Evolutionary conservation across 345 rosid genomes (phyloP).

Genomic region (Xanthoceras sorbifolium): DNA sequence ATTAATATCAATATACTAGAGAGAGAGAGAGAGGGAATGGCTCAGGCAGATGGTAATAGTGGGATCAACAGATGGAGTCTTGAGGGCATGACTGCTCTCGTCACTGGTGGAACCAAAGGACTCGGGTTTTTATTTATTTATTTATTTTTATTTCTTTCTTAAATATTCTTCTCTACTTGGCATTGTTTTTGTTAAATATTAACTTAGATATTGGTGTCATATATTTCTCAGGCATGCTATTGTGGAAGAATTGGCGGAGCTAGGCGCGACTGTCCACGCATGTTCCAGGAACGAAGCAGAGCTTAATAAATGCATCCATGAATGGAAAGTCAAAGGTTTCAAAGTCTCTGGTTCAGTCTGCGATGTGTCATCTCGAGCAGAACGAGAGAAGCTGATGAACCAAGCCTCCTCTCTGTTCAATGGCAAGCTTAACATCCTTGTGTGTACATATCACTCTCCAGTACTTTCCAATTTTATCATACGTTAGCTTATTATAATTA

Average conservation of each 20-base stretch:
- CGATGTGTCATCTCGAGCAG: slow-evolving; percentile 35
- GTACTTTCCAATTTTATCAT: too few relatives aligned
- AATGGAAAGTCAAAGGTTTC: slow-evolving; percentile 40
- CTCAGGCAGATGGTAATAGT: neutral
- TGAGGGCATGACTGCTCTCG: slow-evolving; percentile 56
- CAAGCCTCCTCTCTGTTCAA: slow-evolving; percentile 27
- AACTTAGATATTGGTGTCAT: neutral
- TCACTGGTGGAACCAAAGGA: slow-evolving; percentile 73
- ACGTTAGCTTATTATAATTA: too few relatives aligned
- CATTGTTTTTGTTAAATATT: neutral
- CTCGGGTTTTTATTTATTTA: slow-evolving; percentile 41
- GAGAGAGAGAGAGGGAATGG: neutral
- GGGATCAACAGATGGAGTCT: slow-evolving; percentile 10
- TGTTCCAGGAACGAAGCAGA: slow-evolving; percentile 62
- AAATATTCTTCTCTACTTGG: too few relatives aligned
- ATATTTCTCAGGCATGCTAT: slow-evolving; percentile 40
- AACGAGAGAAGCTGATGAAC: slow-evolving; percentile 38
- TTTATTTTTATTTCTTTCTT: too few relatives aligned
- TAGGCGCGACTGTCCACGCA: slow-evolving; percentile 74
- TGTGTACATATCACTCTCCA: slow-evolving; percentile 26
- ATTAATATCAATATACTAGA: too few relatives aligned
- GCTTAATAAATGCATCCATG: slow-evolving; percentile 46
- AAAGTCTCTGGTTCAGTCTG: slow-evolving; percentile 44
- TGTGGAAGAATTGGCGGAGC: slow-evolving; percentile 65
- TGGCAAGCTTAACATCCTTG: slow-evolving; percentile 45